Base-by-base conservation (phyloP, 768 basidiomycete species). In the Cystofilobasidium ferigula region DNA sequence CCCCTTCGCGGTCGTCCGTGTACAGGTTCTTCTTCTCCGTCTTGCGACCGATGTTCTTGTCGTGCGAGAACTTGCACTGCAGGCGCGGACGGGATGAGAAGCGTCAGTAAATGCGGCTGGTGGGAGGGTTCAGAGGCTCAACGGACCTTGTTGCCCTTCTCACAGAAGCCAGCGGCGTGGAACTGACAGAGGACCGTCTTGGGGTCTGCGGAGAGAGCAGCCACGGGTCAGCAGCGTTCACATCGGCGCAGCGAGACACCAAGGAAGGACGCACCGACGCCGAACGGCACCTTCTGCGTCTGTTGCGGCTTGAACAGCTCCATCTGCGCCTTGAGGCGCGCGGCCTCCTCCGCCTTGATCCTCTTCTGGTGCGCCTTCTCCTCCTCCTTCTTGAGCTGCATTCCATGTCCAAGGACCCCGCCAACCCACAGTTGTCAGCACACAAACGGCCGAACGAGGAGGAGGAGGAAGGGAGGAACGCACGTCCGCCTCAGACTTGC, bases 21-120 rank as follows among this genome's bases (percentile, higher is more conserved):
- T 99, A 99, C 72, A 99, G 73, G 75, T 93, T 90, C 80, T 86
- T 89, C 83, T 98, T 99, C 75, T 91, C 88, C 56, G 88, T 87
- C 77, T 93, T 97, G 69, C 95, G 79, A 9, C 83, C 92, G 40
- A 94, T 83, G 71, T 97, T 82, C 67, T 85, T 72, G 78, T 98
- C 86, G 76, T 99, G 95, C 70, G 91, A 93, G 78, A 95, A 98
- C 80, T 94, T 97, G 79, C 95, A 98, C 79, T 76, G 56, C 13
- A 26, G n/a, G n/a, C n/a, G n/a, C n/a, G n/a, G 38, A 35, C 1
- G 36, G 12, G 7, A 42, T n/a, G 35, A 16, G 38, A 32, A 7
- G 30, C n/a, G 7, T 32, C 16, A n/a, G 38, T 12, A 57, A 13
- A 32, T 22, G n/a, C n/a, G n/a, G n/a, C n/a, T n/a, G n/a, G n/a